These are phyloP conservation scores for Schwanniomyces sp. DNA, from an alignment of 805 yeast genomes.

Conservation along the genomic window DNA sequence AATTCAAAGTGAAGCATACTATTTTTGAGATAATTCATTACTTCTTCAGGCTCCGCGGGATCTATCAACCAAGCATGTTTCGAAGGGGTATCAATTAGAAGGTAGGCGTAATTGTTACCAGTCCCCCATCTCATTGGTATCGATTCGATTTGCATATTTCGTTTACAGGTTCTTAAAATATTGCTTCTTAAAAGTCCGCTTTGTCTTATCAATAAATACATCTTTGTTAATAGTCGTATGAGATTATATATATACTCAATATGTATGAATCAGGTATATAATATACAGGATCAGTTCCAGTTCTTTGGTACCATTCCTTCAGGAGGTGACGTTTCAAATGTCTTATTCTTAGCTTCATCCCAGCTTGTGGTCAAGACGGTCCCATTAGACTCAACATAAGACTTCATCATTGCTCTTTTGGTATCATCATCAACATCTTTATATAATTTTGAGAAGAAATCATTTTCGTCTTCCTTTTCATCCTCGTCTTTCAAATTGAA, in stretches of 20 bases:
- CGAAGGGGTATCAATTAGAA: slow-evolving; percentile 66
- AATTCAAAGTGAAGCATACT: slow-evolving; percentile 47
- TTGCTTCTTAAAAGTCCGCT: neutral
- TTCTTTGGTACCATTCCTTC: slow-evolving; percentile 64
- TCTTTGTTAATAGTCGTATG: neutral
- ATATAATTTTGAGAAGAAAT: slow-evolving; percentile 75
- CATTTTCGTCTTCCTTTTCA: slow-evolving; percentile 45
- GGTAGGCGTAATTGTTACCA: slow-evolving; percentile 89
- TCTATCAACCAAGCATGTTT: slow-evolving; percentile 81
- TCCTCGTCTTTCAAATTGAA: slow-evolving; percentile 48
- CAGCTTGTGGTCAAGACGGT: slow-evolving; percentile 92
- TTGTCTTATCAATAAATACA: neutral
- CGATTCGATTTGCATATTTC: slow-evolving; percentile 77
- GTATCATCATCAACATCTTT: slow-evolving; percentile 85
- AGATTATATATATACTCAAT: neutral
- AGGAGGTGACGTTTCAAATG: slow-evolving; percentile 70
- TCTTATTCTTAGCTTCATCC: slow-evolving; percentile 73
- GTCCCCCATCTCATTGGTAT: slow-evolving; percentile 94
- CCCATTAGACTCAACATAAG: slow-evolving; percentile 90
- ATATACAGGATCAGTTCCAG: slow-evolving; percentile 32
- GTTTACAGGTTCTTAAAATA: slow-evolving; percentile 1
- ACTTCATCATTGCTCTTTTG: slow-evolving; percentile 93
- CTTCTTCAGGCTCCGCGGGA: slow-evolving; percentile 85
- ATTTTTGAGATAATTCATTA: slow-evolving; percentile 44
- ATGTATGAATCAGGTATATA: neutral